Conservation (phyloP, 306 rosid species). For the Dryas drummondii region DNA sequence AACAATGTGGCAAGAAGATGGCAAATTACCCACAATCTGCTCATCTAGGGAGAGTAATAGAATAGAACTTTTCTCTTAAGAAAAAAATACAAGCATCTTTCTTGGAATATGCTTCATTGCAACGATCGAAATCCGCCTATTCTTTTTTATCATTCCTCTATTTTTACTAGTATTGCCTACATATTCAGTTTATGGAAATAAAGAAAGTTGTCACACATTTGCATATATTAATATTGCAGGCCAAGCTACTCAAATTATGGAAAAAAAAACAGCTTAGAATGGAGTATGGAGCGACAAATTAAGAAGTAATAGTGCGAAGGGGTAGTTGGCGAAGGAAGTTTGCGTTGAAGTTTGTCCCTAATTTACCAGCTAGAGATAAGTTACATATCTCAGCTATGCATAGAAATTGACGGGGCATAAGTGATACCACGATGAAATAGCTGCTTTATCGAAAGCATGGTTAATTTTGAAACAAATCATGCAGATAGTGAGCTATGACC, state of each 20-base stretch:
- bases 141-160: no score
- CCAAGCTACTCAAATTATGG: neutral
- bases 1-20: no score
- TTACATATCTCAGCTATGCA: constrained; percentile 37
- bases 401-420: constrained; percentile 53
- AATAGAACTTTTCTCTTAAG: no score
- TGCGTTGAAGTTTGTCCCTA: constrained; percentile 38
- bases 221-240: no score
- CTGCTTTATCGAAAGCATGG: constrained; percentile 46
- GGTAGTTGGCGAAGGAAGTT: constrained; percentile 66
- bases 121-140: no score
- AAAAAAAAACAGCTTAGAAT: neutral
- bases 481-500: constrained; percentile 43
- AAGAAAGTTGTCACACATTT: no score
- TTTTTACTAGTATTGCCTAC: no score
- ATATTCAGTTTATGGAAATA: no score
- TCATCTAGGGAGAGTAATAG: no score
- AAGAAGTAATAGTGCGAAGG: neutral
- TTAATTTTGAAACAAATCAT: constrained; percentile 56
- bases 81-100: no score
- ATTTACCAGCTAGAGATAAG: neutral
- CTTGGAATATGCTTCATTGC: no score
- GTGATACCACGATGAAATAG: constrained; percentile 22
- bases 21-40: no score
- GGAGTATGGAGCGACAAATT: neutral